These are phyloP conservation scores for Tricholoma sp. DNA, from an alignment of 768 basidiomycete genomes.

Conservation along the genomic window DNA sequence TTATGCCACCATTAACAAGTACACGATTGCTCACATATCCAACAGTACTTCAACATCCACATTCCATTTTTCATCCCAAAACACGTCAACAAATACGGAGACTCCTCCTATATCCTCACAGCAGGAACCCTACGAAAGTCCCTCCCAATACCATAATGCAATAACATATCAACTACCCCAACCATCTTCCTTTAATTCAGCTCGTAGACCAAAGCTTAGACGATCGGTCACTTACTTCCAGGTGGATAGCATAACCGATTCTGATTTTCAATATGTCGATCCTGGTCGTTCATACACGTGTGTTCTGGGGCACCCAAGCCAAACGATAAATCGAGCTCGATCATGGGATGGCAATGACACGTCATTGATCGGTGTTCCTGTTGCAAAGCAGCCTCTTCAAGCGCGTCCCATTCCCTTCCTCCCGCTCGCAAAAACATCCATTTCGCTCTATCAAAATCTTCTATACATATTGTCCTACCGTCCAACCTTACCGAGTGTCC, in stretches of 20 bases:
- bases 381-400: neutral
- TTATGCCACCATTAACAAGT: neutral
- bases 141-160: neutral
- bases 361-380: constrained; percentile 7
- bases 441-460: constrained; percentile 38
- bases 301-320: neutral
- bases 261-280: constrained; percentile 21
- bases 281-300: constrained; percentile 14
- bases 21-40: neutral
- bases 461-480: constrained; percentile 29
- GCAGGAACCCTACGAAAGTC: neutral
- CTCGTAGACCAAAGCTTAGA: neutral
- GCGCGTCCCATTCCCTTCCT: constrained; percentile 7
- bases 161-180: neutral
- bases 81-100: neutral
- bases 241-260: constrained; percentile 17
- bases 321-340: neutral
- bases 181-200: no score
- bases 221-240: constrained; percentile 13
- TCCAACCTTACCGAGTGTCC: constrained; percentile 25
- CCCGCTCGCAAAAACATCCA: constrained; percentile 25
- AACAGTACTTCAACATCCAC: neutral
- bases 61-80: neutral
- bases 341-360: constrained; percentile 9
- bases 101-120: neutral